phyloP scores from a whole-genome alignment of 2,329 filamentous ascomycete genomes.

The Bipolaris victoriae region DNA sequence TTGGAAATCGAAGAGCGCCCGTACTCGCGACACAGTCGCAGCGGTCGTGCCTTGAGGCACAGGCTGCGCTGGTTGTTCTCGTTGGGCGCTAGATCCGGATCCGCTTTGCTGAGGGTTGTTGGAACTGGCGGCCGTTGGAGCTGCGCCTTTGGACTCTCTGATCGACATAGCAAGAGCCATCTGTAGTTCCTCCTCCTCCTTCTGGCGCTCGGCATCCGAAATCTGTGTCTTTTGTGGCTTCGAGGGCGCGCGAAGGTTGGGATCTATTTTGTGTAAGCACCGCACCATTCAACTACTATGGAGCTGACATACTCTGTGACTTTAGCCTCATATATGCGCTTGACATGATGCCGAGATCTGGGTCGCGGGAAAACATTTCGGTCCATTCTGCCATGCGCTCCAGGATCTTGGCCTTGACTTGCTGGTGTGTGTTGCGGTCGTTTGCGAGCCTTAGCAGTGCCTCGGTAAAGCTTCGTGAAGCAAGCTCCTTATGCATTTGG shows the following conservation, averaged over 20 bases:
- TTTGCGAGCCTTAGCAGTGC: conserved; percentile 87
- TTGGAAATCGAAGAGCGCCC: conserved; percentile 92
- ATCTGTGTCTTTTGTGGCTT: conserved; percentile 93
- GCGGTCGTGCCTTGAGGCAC: conserved; percentile 86
- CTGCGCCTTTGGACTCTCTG: conserved; percentile 72
- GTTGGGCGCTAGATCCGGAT: conserved; percentile 25
- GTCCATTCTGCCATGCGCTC: conserved; percentile 97
- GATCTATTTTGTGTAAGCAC: conserved; percentile 64
- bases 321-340: conserved; percentile 91
- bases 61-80: conserved; percentile 59
- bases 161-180: conserved; percentile 93
- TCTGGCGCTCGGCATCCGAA: conserved; percentile 85
- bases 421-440: conserved; percentile 92
- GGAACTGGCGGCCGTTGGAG: conserved; percentile 51
- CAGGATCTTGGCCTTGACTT: conserved; percentile 96
- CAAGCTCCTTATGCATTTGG: conserved; percentile 85
- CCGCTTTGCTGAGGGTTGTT: conserved; percentile 48
- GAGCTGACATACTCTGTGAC: conserved; percentile 59
- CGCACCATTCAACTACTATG: background rate
- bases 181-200: conserved; percentile 96
- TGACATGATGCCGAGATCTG: conserved; percentile 96
- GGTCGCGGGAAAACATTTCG: conserved; percentile 88
- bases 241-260: conserved; percentile 86
- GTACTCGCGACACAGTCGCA: conserved; percentile 91
- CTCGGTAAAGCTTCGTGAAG: conserved; percentile 92